These are phyloP conservation scores for Thalassiosira allenii DNA, from an alignment of 352 stramenopile species.

Conservation along the genomic window DNA sequence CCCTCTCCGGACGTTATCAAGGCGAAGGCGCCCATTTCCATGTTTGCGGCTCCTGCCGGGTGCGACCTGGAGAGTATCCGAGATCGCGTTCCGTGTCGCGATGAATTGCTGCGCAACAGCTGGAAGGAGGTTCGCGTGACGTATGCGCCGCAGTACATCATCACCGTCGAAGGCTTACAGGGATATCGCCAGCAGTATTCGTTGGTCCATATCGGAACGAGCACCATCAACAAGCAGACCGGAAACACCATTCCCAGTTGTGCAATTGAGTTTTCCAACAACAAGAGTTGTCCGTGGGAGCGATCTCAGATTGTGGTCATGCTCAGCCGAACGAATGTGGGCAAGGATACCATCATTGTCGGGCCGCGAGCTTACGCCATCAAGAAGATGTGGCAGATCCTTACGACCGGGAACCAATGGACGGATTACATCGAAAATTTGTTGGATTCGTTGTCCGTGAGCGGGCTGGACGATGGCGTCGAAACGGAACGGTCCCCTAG, in stretches of 20 bases:
- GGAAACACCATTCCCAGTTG: conserved; percentile 5
- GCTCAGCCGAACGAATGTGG: neutral
- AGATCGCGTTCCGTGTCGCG: too few species aligned
- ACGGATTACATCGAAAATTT: conserved; percentile 25
- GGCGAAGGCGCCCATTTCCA: neutral
- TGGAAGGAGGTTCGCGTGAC: conserved; percentile 10
- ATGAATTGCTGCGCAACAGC: too few species aligned
- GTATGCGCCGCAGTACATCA: neutral
- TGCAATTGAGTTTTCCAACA: conserved; percentile 22
- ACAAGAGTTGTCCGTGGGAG: conserved; percentile 10
- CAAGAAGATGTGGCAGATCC: conserved; percentile 25
- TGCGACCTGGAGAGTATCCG: too few species aligned
- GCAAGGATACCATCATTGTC: conserved; percentile 24
- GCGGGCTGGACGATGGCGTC: neutral
- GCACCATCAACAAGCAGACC: conserved; percentile 25
- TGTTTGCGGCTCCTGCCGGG: neutral
- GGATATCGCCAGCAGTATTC: conserved; percentile 19
- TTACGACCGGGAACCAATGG: conserved; percentile 35
- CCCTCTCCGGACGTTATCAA: conserved; percentile 8
- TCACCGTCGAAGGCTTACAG: neutral
- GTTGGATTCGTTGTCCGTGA: conserved; percentile 6
- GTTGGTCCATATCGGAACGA: conserved; percentile 3
- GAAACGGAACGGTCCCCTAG: neutral
- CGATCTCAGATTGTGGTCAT: conserved; percentile 27
- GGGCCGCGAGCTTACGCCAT: conserved; percentile 2